Evolutionary conservation across 1,284 basidiomycete species (phyloP), one percentile per base, ranked within the genome.

Genomic region (Ustilago trichophora): DNA sequence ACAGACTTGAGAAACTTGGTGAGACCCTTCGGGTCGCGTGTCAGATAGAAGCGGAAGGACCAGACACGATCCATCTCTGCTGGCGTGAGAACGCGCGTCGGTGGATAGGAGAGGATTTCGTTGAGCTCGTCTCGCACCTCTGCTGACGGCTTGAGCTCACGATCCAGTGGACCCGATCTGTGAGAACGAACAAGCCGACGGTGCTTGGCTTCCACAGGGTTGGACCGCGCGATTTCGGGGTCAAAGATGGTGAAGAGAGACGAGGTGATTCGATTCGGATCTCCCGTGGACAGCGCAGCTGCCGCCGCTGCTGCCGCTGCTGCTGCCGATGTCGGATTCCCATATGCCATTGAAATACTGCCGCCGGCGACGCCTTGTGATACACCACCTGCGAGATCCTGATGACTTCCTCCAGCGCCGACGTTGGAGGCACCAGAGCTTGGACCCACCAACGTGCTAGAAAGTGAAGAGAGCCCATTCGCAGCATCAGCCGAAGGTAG

Each of bases 1-100:
- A 98, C 96, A 25, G 93, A 94, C 83, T 95, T 98, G 58, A 99
- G 86, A 83, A 99, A 98, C 82, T 98, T 99, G 27, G 95, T 98
- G 24, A 98, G 85, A 3, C 91, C 92, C 10, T 85, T 83, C 80
- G 92, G 92, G 80, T 94, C 91, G 24, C 92, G 85, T 0, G 90
- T 88, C 13, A 99, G 87, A 72, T 97, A 98, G 83, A 98, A 99
- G 10, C 96, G 88, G 86, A 96, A 99, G 79, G 96, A 94, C 96
- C 96, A 99, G 21, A 98, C 89, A 15, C 95, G 83, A 72, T 98
- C 95, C 80, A 95, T 96, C 83, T 99, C 95, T 73, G 93, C 90
- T 0, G 92, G 89, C 1, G 88, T 91, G 5, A 98, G 86, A 9
- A 87, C 86, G 57, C 91, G 91, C 47, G 92, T 96, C 0, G 96